Conservation (phyloP, 2,329 filamentous ascomycete genomes). For the Thielaviopsis cerberus region DNA sequence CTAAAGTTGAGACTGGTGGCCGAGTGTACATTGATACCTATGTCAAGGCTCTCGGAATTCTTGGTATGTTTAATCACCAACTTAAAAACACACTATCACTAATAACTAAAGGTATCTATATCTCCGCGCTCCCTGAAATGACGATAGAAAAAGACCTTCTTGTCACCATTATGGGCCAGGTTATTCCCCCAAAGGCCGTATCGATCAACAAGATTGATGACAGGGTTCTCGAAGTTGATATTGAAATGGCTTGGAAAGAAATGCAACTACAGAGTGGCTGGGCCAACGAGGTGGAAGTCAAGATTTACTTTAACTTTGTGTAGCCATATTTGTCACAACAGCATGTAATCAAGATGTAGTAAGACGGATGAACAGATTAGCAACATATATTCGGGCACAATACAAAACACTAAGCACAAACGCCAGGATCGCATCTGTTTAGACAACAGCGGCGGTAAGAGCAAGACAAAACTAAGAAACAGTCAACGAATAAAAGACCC, state of each 20-base stretch:
- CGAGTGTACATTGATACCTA: slow-evolving; percentile 46
- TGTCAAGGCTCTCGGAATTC: slow-evolving; percentile 61
- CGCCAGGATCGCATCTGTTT: background rate
- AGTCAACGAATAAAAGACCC: background rate
- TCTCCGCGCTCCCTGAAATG: slow-evolving; percentile 47
- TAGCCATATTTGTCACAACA: background rate
- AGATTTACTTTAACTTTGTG: slow-evolving; percentile 33
- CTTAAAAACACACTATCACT: background rate
- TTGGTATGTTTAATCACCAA: slow-evolving; percentile 33
- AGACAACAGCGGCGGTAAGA: background rate
- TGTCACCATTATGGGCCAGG: slow-evolving; percentile 51
- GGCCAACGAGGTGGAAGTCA: slow-evolving; percentile 62
- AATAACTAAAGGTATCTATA: slow-evolving; percentile 43
- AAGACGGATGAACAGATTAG: background rate
- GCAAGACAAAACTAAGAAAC: background rate
- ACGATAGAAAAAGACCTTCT: slow-evolving; percentile 49
- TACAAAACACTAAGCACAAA: background rate
- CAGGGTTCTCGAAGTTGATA: slow-evolving; percentile 57
- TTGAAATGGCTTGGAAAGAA: slow-evolving; percentile 58
- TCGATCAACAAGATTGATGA: slow-evolving; percentile 31
- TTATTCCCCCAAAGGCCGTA: slow-evolving; percentile 51
- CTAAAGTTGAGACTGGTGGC: slow-evolving; percentile 33
- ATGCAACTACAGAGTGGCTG: slow-evolving; percentile 52
- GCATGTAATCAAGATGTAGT: background rate
- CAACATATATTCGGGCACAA: background rate